Evolutionary conservation across 2,329 filamentous ascomycete species (phyloP).

Genomic region (Xylariales sp.): DNA sequence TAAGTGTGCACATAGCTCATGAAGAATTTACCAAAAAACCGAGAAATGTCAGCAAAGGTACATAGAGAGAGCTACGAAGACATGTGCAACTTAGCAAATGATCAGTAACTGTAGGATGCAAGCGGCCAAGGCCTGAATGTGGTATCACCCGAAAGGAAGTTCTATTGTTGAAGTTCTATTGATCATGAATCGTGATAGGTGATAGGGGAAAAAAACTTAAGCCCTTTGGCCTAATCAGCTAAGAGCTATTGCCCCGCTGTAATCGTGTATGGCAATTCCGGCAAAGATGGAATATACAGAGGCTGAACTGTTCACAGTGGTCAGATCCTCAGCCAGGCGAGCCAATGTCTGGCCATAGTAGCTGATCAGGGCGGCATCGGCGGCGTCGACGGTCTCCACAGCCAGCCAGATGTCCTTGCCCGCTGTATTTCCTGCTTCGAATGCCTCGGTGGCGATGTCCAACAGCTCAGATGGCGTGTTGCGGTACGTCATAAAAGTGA

Average conservation of each 20-base stretch:
- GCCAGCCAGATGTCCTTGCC: conserved; percentile 7
- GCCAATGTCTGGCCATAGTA: conserved; percentile 1
- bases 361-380: conserved; percentile 5
- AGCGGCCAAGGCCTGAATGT: no score
- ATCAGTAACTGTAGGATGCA: no score
- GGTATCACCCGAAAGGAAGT: no score
- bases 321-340: not conserved
- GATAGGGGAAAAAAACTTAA: no score
- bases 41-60: no score
- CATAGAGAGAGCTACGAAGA: no score
- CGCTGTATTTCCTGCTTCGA: conserved; percentile 6
- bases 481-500: conserved; percentile 8
- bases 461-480: conserved; percentile 5
- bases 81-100: no score
- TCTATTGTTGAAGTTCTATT: no score
- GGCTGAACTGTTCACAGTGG: not conserved
- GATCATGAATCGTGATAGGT: no score
- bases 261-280: conserved; percentile 5
- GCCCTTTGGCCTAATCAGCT: no score
- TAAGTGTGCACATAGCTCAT: no score
- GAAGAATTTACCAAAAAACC: no score
- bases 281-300: conserved; percentile 2
- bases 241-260: not conserved
- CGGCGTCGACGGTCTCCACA: conserved; percentile 6
- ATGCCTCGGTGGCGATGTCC: conserved; percentile 2